Base-by-base conservation (phyloP, 352 stramenopile species). In the Blastocystis sp. region DNA sequence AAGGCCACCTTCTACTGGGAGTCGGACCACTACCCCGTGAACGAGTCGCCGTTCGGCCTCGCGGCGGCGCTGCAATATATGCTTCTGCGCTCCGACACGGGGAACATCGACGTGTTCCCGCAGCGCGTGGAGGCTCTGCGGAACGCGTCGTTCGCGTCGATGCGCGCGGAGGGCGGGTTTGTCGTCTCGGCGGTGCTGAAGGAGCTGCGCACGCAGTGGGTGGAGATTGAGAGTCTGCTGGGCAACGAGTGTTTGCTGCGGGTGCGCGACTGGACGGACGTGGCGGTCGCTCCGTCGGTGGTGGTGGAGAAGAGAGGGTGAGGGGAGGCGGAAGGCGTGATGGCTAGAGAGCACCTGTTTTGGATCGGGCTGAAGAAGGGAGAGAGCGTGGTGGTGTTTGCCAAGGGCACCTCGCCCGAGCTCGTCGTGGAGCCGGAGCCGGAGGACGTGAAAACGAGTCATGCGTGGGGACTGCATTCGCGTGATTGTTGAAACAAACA, bases 11-110 rank as follows among this genome's bases (percentile, higher is more conserved):
- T 82, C 28, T 82, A 82, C 34, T 82, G 74, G 74, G 74, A 82
- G 38, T 82, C 74, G 2, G 40, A n/a, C 5, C n/a, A 64, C 45
- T 82, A 10, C 28, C 74, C 74, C 7, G 56, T 66, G 56, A 82
- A 82, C 45, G 74, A 82, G 48, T 82, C 74, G 38, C 74, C 74
- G n/a, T 82, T 70, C 45, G 74, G 74, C 21, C 48, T 82, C 10
- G 74, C 74, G 21, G 74, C 74, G 38, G 74, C n/a, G 23, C 74
- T 82, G n/a, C 74, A 82, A 38, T 82, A 82, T 14, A 70, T 82
- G 56, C 21, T 82, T 14, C 56, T 82, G 43, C 74, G 74, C 3
- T 70, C 56, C 9, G 74, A 82, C 48, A 64, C 41, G 38, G 74
- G 61, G 21, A 70, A 82, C 11, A 67, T 82, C 5, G 23, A 82